Evolutionary conservation across 768 basidiomycete species (phyloP).

Genomic region (Coprinopsis sp.): DNA sequence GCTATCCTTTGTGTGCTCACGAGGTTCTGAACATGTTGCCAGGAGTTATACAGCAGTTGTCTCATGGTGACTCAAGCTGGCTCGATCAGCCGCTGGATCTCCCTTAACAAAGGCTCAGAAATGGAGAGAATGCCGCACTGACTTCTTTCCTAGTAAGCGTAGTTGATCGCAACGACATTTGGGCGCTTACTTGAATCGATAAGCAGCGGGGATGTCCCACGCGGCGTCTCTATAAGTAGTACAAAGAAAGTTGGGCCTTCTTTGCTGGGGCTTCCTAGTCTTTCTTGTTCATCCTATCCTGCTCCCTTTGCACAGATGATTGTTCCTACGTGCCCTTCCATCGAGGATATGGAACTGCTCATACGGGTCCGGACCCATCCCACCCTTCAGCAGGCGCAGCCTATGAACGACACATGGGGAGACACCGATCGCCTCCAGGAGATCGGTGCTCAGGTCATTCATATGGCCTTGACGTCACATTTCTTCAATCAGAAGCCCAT

Average conservation of each 20-base stretch:
- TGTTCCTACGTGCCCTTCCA: no score
- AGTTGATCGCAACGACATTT: no score
- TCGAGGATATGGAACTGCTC: conserved; percentile 18
- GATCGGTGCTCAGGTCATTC: conserved; percentile 50
- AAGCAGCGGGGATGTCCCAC: not conserved
- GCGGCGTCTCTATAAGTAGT: not conserved
- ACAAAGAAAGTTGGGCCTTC: no score
- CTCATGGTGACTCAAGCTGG: no score
- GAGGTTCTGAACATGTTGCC: no score
- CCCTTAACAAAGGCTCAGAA: not conserved
- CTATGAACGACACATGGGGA: conserved; percentile 44
- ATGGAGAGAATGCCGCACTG: conserved; percentile 8
- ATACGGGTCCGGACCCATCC: conserved; percentile 36
- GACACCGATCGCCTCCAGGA: conserved; percentile 55
- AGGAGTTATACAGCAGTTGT: not conserved
- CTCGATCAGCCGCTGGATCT: not conserved
- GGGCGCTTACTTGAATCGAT: not conserved
- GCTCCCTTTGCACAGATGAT: no score
- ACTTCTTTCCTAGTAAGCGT: no score
- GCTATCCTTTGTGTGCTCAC: not conserved
- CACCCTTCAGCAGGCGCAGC: conserved; percentile 34
- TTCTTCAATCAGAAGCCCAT: conserved; percentile 44
- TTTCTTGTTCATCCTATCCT: no score
- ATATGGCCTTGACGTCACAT: conserved; percentile 47
- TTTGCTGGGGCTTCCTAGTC: no score